Base-by-base conservation (phyloP, 352 stramenopile genomes). In the Globisporangium rhizosaccharum region DNA sequence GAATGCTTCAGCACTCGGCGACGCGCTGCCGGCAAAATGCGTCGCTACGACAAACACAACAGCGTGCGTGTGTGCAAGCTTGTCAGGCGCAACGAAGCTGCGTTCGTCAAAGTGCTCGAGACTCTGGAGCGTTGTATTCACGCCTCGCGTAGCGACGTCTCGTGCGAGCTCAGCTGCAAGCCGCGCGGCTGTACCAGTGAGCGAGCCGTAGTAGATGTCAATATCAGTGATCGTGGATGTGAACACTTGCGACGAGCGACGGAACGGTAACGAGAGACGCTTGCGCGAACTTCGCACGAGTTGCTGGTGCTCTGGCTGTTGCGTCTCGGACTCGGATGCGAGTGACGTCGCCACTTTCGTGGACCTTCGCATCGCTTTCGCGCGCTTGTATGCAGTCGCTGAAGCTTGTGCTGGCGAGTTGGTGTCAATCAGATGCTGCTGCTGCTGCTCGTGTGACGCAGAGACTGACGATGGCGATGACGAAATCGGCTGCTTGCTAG, bases 11-110 rank as follows among this genome's bases (percentile, higher is more conserved):
- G 95, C 89, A 68, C 97, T 98, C 58, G 98, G 94, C 8, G 96
- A 96, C 17, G 96, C 81, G 59, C 98, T 94, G 9, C 96, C 96
- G 56, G 97, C 94, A 45, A 96, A 94, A 63, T 98, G 97, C 0
- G 96, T 99, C 2, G 96, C 84, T 36, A 98, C 80, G n/a, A 98
- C 66, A 59, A 98, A 97, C 20, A 98, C 72, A 14, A 80, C 87
- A 28, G 79, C 59, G 41, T 59, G 63, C 42, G 60, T 55, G 30
- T 37, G 26, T 23, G 15, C 51, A 59, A 65, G 63, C n/a, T 42
- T 63, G 15, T 83, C 74, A 11, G 73, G 68, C 20, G 18, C 28
- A 3, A 57, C n/a, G 26, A 76, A 75, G 15, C 30, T 36, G 0
- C 61, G 45, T 0, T 59, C 56, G 15, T 89, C 60, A 46, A 97